A percentile compares a stretch with the other conserved stretches of the same genome.
phyloP scores from a whole-genome alignment of 495 filamentous ascomycete genomes.

The Hypoxylon trugodes region DNA sequence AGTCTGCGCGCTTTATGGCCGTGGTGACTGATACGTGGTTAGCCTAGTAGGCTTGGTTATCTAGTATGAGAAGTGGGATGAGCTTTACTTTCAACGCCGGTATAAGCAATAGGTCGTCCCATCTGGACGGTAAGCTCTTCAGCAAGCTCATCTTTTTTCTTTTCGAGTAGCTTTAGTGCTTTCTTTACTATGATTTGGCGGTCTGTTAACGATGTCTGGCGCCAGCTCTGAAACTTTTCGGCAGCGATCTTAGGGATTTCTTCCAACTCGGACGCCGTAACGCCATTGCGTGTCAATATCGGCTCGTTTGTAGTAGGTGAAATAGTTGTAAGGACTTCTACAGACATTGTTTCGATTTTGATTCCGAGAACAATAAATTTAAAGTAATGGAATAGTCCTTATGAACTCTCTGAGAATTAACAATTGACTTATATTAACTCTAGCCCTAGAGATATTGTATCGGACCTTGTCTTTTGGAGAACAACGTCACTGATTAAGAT shows the following conservation, averaged over 20 bases:
- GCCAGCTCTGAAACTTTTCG: conserved; percentile 75
- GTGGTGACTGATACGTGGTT: conserved; percentile 64
- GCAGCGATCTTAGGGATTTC: conserved; percentile 70
- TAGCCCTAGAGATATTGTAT: conserved; percentile 1
- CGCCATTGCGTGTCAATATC: conserved; percentile 76
- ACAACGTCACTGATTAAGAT: conserved; percentile 34
- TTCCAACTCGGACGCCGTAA: conserved; percentile 70
- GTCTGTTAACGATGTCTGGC: conserved; percentile 67
- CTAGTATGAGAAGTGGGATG: not conserved
- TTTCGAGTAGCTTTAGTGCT: conserved; percentile 71
- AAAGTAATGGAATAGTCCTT: not conserved
- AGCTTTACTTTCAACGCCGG: conserved; percentile 67
- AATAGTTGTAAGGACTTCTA: conserved; percentile 86
- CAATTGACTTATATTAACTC: not conserved
- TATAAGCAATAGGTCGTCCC: conserved; percentile 90
- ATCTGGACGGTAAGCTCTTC: conserved; percentile 90
- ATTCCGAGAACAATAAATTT: not conserved
- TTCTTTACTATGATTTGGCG: conserved; percentile 80
- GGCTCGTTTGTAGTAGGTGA: conserved; percentile 85
- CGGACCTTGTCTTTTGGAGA: conserved; percentile 7
- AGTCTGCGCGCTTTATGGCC: conserved; percentile 80
- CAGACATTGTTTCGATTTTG: conserved; percentile 64
- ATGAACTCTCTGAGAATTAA: not conserved
- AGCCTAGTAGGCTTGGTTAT: not conserved
- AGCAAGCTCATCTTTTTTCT: conserved; percentile 81